phyloP scores from a whole-genome alignment of 164 flowering plant species.

The Nelumbo lutea region DNA sequence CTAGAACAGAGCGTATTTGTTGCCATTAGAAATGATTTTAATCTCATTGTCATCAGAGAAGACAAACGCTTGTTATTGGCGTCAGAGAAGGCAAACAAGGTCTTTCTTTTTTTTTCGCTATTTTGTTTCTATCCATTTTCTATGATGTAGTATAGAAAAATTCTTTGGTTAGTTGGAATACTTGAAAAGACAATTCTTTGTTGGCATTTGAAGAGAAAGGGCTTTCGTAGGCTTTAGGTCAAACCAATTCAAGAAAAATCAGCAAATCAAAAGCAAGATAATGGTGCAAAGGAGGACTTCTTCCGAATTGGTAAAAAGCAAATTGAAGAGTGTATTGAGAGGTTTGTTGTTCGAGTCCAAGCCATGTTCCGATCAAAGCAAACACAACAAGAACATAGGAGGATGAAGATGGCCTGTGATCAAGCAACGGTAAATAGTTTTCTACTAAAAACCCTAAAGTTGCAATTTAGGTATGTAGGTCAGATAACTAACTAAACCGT shows the following conservation, averaged over 20 bases:
- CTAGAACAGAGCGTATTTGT: no score
- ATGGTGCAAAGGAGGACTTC: slow-evolving; percentile 65
- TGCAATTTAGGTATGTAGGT: neutral
- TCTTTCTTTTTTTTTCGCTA: no score
- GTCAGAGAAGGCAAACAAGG: no score
- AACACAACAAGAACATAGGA: slow-evolving; percentile 75
- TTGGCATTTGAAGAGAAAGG: slow-evolving; percentile 85
- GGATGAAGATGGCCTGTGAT: slow-evolving; percentile 67
- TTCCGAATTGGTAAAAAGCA: slow-evolving; percentile 61
- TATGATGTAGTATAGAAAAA: slow-evolving; percentile 51
- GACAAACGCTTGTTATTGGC: no score
- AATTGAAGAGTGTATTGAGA: slow-evolving; percentile 82
- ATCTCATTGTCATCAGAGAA: no score
- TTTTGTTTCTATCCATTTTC: no score
- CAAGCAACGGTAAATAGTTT: slow-evolving; percentile 49
- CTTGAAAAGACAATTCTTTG: slow-evolving; percentile 86
- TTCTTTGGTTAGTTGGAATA: slow-evolving; percentile 90
- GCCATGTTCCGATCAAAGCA: slow-evolving; percentile 81
- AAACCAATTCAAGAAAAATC: slow-evolving; percentile 21
- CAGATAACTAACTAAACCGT: neutral
- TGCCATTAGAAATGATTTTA: no score
- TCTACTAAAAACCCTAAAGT: neutral
- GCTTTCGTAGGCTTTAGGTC: slow-evolving; percentile 75
- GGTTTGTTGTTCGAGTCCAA: slow-evolving; percentile 78
- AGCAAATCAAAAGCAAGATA: slow-evolving; percentile 27